Evolutionary conservation across 192 early-diverging fungal species (phyloP).

Genomic region (Endogone sp.): DNA sequence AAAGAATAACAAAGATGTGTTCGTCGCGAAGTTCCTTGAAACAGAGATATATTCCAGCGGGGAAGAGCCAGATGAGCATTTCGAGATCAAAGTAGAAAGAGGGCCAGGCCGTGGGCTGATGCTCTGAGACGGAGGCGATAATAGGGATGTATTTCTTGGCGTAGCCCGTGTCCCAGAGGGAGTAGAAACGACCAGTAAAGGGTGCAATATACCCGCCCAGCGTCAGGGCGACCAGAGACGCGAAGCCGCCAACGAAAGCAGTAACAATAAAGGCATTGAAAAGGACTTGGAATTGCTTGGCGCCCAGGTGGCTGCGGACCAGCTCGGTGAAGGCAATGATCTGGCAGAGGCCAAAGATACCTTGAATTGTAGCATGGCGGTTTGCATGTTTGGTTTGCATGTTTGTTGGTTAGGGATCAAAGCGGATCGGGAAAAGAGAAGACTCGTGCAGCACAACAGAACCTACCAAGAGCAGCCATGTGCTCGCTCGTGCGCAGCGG

Average conservation of each 20-base stretch:
- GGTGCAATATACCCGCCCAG: slow-evolving; percentile 88
- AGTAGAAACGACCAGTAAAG: slow-evolving; percentile 99
- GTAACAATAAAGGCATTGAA: slow-evolving; percentile 62
- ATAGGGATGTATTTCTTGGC: slow-evolving; percentile 99
- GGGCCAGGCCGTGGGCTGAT: slow-evolving; percentile 99
- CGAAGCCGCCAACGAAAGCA: slow-evolving; percentile 51
- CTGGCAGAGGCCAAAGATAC: slow-evolving; percentile 95
- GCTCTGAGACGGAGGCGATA: slow-evolving; percentile 99
- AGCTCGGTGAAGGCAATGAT: slow-evolving; percentile 91
- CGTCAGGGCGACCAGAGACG: slow-evolving; percentile 70
- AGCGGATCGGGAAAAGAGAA: slow-evolving; percentile 2
- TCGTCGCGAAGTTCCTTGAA: slow-evolving; percentile 93
- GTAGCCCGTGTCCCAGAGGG: slow-evolving; percentile 99
- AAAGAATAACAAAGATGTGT: slow-evolving; percentile 97
- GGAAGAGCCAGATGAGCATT: slow-evolving; percentile 94
- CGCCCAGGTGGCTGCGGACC: slow-evolving; percentile 72
- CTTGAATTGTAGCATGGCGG: too few relatives aligned
- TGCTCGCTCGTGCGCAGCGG: slow-evolving; percentile 97
- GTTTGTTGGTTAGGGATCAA: too few relatives aligned
- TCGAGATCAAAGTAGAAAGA: slow-evolving; percentile 99
- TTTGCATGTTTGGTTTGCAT: too few relatives aligned
- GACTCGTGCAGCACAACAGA: too few relatives aligned
- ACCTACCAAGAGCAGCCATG: slow-evolving; percentile 93
- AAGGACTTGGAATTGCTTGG: slow-evolving; percentile 81
- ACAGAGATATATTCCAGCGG: slow-evolving; percentile 96